Conservation (phyloP, 768 basidiomycete species). For the Thelephora aurantiotincta region DNA sequence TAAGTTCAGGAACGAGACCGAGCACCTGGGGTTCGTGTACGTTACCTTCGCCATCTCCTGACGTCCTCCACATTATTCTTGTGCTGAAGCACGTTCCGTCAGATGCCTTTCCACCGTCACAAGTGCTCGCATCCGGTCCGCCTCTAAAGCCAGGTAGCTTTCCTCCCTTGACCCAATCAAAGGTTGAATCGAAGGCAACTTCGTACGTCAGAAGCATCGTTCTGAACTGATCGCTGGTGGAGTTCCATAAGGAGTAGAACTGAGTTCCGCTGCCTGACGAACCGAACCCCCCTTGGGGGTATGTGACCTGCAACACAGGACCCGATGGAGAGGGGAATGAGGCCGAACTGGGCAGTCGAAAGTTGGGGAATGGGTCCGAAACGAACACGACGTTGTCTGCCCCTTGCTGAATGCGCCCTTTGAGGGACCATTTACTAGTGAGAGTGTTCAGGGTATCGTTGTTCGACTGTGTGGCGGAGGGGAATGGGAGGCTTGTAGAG, state of each 20-base stretch:
- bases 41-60: constrained; percentile 57
- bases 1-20: background rate
- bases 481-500: constrained; percentile 51
- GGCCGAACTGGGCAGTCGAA: constrained; percentile 19
- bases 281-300: constrained; percentile 46
- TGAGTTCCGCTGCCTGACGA: constrained; percentile 51
- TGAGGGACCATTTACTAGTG: constrained; percentile 45
- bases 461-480: constrained; percentile 40
- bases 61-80: constrained; percentile 62
- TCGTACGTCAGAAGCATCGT: constrained; percentile 67
- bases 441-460: constrained; percentile 36
- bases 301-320: constrained; percentile 44
- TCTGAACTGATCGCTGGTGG: constrained; percentile 37
- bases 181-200: constrained; percentile 50
- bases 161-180: constrained; percentile 64
- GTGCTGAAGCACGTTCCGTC: constrained; percentile 59
- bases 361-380: constrained; percentile 47
- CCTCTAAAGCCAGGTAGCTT: constrained; percentile 71
- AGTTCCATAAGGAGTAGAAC: constrained; percentile 56
- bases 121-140: constrained; percentile 45
- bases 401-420: constrained; percentile 46
- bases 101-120: constrained; percentile 54
- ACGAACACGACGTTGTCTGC: constrained; percentile 46
- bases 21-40: constrained; percentile 1
- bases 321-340: constrained; percentile 9